phyloP scores from a whole-genome alignment of 345 rosid species.

The Brassica nigra region DNA sequence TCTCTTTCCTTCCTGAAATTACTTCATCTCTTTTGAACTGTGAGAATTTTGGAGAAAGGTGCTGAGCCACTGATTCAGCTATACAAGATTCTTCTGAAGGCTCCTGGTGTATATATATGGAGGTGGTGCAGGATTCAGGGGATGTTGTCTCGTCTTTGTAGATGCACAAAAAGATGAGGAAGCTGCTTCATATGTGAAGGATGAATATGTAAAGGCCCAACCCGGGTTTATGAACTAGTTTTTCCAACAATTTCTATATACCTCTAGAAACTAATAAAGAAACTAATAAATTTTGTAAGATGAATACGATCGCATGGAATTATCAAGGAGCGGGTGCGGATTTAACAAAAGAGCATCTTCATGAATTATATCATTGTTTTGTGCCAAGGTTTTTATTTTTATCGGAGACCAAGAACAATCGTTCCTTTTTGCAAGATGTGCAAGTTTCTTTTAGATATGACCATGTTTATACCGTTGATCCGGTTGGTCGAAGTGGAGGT shows the following conservation, averaged over 20 bases:
- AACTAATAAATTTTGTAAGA: too few relatives aligned
- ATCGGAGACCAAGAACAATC: too few relatives aligned
- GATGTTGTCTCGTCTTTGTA: slow-evolving; percentile 82
- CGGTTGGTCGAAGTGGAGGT: too few relatives aligned
- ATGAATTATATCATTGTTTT: too few relatives aligned
- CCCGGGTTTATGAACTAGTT: slow-evolving; percentile 43
- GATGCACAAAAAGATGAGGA: slow-evolving; percentile 54
- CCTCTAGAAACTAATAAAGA: too few relatives aligned
- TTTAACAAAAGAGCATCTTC: too few relatives aligned
- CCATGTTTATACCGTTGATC: too few relatives aligned
- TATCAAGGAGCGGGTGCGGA: too few relatives aligned
- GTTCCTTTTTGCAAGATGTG: too few relatives aligned
- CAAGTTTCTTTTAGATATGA: too few relatives aligned
- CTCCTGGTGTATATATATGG: slow-evolving; percentile 74
- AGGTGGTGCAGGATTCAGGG: slow-evolving; percentile 90
- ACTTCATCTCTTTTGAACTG: background rate
- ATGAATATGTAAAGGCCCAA: slow-evolving; percentile 63
- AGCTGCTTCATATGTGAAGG: slow-evolving; percentile 63
- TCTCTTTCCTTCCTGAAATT: background rate
- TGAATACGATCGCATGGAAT: too few relatives aligned
- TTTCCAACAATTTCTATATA: background rate
- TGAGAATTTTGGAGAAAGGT: slow-evolving; percentile 47
- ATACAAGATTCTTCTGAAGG: slow-evolving; percentile 62
- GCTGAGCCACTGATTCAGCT: slow-evolving; percentile 77
- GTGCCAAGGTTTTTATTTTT: too few relatives aligned